Percentiles rank a stretch among this genome's conserved stretches.
These are phyloP conservation scores for Hordeum marinum DNA, from an alignment of 176 grass and related monocot genomes.

Conservation along the genomic window DNA sequence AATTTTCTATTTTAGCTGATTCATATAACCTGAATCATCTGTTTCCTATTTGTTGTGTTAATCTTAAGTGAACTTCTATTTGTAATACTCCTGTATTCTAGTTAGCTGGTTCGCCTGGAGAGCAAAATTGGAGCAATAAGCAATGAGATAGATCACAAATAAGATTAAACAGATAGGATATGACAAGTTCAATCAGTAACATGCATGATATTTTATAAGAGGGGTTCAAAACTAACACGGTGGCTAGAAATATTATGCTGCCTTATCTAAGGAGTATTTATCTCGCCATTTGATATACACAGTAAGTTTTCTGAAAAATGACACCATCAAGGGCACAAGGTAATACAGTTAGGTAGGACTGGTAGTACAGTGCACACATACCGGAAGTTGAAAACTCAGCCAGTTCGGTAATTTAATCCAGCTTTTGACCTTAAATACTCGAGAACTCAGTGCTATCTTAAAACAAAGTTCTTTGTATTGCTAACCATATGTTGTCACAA, in stretches of 20 bases:
- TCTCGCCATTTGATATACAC: background rate
- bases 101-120: background rate
- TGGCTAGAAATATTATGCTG: background rate
- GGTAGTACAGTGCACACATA: too few species aligned
- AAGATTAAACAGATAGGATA: background rate
- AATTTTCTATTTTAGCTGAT: background rate
- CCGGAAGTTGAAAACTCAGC: too few species aligned
- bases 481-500: too few species aligned
- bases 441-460: background rate
- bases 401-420: background rate
- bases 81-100: background rate
- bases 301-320: background rate
- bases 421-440: background rate
- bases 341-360: too few species aligned
- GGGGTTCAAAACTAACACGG: background rate
- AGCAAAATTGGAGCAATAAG: background rate
- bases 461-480: background rate
- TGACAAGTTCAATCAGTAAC: background rate
- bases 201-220: background rate
- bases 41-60: background rate
- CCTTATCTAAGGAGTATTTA: background rate
- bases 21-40: background rate
- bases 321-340: background rate
- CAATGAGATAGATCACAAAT: background rate
- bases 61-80: background rate